These are phyloP conservation scores for Selaginella tamariscina DNA, from an alignment of 75 land plant species.

Conservation along the genomic window DNA sequence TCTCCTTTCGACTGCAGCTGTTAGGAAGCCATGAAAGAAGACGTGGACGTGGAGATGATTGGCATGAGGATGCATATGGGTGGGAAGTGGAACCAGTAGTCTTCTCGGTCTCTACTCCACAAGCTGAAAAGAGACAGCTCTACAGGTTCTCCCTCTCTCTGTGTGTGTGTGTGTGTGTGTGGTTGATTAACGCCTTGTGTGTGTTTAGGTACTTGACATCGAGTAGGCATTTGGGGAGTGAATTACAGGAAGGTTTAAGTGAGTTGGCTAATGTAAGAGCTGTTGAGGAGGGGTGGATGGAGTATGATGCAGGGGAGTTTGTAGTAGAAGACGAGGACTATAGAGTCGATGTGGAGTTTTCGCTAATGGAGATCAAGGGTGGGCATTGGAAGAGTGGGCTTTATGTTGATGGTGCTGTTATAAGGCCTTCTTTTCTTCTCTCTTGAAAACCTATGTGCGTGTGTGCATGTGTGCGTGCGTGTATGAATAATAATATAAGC, in stretches of 20 bases:
- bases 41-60: not conserved
- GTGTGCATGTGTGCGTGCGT: too few species aligned
- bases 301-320: slow-evolving; percentile 39
- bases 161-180: too few species aligned
- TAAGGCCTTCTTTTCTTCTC: too few species aligned
- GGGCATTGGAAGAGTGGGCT: slow-evolving; percentile 33
- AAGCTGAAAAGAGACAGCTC: too few species aligned
- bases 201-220: too few species aligned
- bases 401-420: slow-evolving; percentile 37
- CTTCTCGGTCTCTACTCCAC: not conserved
- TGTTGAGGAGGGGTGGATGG: slow-evolving; percentile 43
- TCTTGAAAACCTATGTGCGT: too few species aligned
- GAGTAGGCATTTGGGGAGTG: too few species aligned
- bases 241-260: too few species aligned
- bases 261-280: too few species aligned
- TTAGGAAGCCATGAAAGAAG: not conserved
- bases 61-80: not conserved
- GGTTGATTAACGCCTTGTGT: too few species aligned
- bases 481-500: too few species aligned
- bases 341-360: slow-evolving; percentile 30
- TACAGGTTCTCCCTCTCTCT: too few species aligned
- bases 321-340: slow-evolving; percentile 19
- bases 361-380: slow-evolving; percentile 31
- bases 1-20: slow-evolving; percentile 2
- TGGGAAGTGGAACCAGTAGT: not conserved